Conservation (phyloP, 371 early-diverging fungal genomes). For the Syncephalastrum racemosum region DNA sequence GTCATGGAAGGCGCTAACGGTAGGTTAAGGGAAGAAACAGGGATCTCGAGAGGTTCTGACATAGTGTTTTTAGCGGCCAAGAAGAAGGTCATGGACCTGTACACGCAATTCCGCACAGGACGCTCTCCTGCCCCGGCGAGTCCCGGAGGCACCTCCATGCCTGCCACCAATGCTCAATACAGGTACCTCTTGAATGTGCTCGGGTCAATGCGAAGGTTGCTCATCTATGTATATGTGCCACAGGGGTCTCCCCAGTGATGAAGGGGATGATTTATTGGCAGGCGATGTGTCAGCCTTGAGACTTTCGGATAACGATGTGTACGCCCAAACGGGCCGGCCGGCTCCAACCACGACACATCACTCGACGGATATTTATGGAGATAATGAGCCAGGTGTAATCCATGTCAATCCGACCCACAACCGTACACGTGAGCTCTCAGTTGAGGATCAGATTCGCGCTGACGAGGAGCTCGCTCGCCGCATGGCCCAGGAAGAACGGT, state of each 20-base stretch:
- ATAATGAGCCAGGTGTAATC: constrained; percentile 18
- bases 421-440: constrained; percentile 10
- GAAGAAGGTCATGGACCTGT: constrained; percentile 48
- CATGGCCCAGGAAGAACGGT: constrained; percentile 33
- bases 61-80: constrained; percentile 36
- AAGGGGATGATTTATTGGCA: constrained; percentile 44
- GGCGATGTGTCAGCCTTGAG: constrained; percentile 51
- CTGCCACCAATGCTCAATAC: constrained; percentile 47
- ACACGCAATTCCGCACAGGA: constrained; percentile 42
- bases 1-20: constrained; percentile 52
- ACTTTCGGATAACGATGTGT: constrained; percentile 51
- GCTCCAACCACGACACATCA: background rate
- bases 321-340: constrained; percentile 30
- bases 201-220: no score
- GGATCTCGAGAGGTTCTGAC: background rate
- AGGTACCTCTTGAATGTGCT: constrained; percentile 17
- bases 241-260: constrained; percentile 46
- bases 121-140: constrained; percentile 12
- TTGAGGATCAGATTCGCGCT: constrained; percentile 40
- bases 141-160: constrained; percentile 26
- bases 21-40: constrained; percentile 10
- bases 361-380: background rate
- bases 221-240: background rate
- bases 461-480: constrained; percentile 49
- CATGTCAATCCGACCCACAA: constrained; percentile 24